Evolutionary conservation across 1,284 basidiomycete genomes (phyloP), one percentile per base, ranked within the genome.

Genomic region (Puccinia horiana): DNA sequence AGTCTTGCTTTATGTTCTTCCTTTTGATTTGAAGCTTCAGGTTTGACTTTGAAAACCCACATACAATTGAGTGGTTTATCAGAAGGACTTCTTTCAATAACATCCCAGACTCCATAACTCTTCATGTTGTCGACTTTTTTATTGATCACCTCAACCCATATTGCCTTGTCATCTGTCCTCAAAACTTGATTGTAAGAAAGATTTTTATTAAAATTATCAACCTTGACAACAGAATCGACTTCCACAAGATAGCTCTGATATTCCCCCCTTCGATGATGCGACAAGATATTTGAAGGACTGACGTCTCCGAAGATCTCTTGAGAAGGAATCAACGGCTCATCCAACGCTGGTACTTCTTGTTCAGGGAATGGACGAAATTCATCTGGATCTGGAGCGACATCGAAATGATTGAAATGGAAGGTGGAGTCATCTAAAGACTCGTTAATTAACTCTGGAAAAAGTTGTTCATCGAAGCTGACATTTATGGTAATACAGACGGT

Each of bases 241-340:
- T 54, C 52, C 20, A 5, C 20, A 14, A 54, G 23, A n/a, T 54
- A 18, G 4, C 16, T n/a, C n/a, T n/a, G n/a, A n/a, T n/a, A 35
- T 63, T 35, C 61, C 61, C 61, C 61, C 61, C 61, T 63, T 63
- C 35, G 61, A 63, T n/a, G 6, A 16, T 63, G 61, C 9, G 20
- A 16, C 14, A 63, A 14, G 9, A 63, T 63, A 32, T 63, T 63
- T 32, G 9, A 11, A 4, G 61, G 26, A 63, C n/a, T 16, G 35
- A 63, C 20, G 32, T 63, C 29, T 3, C 61, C 61, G 32, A 63
- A 16, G 5, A 63, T 63, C 32, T 63, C 61, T n/a, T 63, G 9
- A 29, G 26, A 32, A 63, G 61, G n/a, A 32, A 32, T 14, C 32
- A 6, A 26, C 5, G 61, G 5, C 8, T 54, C 52, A 18, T 54